Evolutionary conservation across 768 basidiomycete genomes (phyloP).

Genomic region (Leucocoprinus birnbaumii): DNA sequence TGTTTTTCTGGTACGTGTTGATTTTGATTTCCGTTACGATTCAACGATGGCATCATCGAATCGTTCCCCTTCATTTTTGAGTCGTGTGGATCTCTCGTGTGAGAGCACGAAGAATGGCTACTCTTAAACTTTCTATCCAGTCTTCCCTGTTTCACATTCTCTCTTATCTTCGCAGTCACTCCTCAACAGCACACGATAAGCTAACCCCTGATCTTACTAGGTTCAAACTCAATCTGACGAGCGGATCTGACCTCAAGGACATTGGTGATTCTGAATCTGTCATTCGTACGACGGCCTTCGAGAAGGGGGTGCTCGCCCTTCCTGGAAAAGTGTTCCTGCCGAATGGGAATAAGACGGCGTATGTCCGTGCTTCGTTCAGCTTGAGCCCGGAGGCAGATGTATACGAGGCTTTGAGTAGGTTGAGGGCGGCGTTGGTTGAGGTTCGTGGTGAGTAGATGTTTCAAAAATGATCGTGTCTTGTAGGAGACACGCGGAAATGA

Average conservation of each 20-base stretch:
- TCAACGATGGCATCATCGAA: background rate
- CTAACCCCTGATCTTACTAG: conserved; percentile 26
- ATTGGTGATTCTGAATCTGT: conserved; percentile 68
- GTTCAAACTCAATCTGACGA: conserved; percentile 63
- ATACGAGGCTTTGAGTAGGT: conserved; percentile 66
- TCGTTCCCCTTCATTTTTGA: too few species aligned
- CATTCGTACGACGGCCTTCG: conserved; percentile 72
- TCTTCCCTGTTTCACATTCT: background rate
- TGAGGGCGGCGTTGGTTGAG: conserved; percentile 39
- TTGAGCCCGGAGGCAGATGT: conserved; percentile 62
- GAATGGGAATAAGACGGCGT: conserved; percentile 61
- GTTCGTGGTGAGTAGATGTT: conserved; percentile 18
- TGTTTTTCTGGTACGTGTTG: conserved; percentile 80
- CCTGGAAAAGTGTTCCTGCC: conserved; percentile 86
- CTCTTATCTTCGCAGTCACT: background rate
- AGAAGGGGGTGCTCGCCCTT: conserved; percentile 83
- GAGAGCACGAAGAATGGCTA: too few species aligned
- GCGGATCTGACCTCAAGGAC: conserved; percentile 20
- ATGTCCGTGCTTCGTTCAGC: conserved; percentile 84
- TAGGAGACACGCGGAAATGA: too few species aligned
- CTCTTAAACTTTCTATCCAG: background rate
- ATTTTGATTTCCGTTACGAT: background rate
- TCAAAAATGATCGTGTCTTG: background rate
- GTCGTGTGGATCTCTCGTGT: too few species aligned
- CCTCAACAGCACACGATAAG: background rate